These are phyloP conservation scores for Epicoccum nigrum DNA, from an alignment of 2,329 filamentous ascomycete species.

Conservation along the genomic window DNA sequence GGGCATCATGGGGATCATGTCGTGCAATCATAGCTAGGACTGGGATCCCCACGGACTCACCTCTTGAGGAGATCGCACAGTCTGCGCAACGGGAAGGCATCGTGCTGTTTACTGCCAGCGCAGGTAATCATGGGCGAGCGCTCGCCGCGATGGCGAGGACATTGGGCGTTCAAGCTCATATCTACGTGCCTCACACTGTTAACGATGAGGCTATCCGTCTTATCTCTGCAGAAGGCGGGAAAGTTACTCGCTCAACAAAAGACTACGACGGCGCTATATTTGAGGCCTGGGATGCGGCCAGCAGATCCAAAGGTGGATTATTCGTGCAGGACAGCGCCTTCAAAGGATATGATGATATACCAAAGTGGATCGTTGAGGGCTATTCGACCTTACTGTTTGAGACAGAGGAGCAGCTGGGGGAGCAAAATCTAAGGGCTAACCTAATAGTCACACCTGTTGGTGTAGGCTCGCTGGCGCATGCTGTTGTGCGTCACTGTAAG, in stretches of 20 bases:
- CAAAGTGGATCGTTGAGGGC: constrained; percentile 77
- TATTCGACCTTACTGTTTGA: constrained; percentile 77
- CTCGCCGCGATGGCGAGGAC: constrained; percentile 70
- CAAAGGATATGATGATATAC: constrained; percentile 69
- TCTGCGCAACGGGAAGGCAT: constrained; percentile 22
- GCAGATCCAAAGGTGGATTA: constrained; percentile 50
- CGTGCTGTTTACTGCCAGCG: constrained; percentile 69
- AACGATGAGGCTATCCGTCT: constrained; percentile 57
- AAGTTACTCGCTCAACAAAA: constrained; percentile 61
- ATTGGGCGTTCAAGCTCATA: constrained; percentile 60
- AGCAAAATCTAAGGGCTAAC: constrained; percentile 44
- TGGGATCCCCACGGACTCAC: constrained; percentile 52
- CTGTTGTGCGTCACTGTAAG: constrained; percentile 71
- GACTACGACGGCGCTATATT: constrained; percentile 69
- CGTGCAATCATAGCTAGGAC: constrained; percentile 61
- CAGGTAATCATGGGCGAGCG: constrained; percentile 79
- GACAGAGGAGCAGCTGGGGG: constrained; percentile 65
- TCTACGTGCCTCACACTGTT: constrained; percentile 70
- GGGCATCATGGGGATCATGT: constrained; percentile 72
- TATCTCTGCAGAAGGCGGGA: constrained; percentile 68
- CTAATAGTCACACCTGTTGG: constrained; percentile 70
- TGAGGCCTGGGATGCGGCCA: constrained; percentile 54
- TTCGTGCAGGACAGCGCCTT: constrained; percentile 74
- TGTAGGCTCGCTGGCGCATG: constrained; percentile 74
- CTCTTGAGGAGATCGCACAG: constrained; percentile 54